Percentiles rank a stretch among this genome's conserved stretches.
These are phyloP conservation scores for Spinacia oleracea DNA, from an alignment of 179 eudicot species.

Conservation along the genomic window DNA sequence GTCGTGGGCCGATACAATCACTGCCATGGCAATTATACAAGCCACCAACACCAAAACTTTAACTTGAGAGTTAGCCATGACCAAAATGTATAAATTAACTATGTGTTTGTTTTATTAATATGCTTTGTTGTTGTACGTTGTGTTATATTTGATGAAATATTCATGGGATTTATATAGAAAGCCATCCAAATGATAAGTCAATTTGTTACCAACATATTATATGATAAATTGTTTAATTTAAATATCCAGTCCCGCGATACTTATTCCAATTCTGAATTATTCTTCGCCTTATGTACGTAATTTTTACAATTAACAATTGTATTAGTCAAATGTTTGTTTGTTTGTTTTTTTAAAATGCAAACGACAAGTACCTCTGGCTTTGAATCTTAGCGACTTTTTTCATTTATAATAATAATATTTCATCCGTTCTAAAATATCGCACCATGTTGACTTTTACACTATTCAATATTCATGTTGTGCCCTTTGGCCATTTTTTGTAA, in stretches of 20 bases:
- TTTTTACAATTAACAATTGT: constrained; percentile 19
- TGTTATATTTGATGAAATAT: constrained; percentile 1
- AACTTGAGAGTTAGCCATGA: constrained; percentile 22
- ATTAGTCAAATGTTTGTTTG: too few relatives aligned
- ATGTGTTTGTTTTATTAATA: not conserved
- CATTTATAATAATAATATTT: too few relatives aligned
- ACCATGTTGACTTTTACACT: too few relatives aligned
- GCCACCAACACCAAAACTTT: constrained; percentile 3
- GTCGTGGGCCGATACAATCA: constrained; percentile 21
- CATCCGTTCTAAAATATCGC: too few relatives aligned
- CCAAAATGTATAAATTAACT: not conserved
- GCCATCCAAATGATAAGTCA: not conserved
- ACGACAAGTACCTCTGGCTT: too few relatives aligned
- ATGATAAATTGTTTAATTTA: not conserved
- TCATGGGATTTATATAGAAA: constrained; percentile 4
- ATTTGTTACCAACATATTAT: not conserved
- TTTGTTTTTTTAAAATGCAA: too few relatives aligned
- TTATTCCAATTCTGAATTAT: not conserved
- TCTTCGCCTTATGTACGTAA: not conserved
- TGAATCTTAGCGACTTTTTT: not conserved
- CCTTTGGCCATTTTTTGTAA: too few relatives aligned
- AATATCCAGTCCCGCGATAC: not conserved
- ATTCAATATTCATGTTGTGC: too few relatives aligned
- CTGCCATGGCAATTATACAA: constrained; percentile 17
- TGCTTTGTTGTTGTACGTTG: not conserved